phyloP scores from a whole-genome alignment of 2,329 filamentous ascomycete species.

The Pseudogymnoascus sp. region DNA sequence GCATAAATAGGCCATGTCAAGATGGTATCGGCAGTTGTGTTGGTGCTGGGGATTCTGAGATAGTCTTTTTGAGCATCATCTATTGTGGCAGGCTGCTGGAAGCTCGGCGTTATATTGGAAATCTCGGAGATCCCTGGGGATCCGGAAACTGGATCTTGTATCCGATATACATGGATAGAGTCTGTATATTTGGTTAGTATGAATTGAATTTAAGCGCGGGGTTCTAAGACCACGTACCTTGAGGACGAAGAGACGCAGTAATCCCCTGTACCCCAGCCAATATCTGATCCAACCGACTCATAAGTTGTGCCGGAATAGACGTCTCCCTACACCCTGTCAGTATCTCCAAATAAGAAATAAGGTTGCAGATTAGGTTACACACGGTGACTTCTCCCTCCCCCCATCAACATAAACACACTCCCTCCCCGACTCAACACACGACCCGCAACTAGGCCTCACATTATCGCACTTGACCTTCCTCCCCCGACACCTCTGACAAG shows the following conservation, averaged over 20 bases:
- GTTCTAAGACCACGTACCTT: neutral
- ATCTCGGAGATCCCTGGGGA: neutral
- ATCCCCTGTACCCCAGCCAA: conserved; percentile 9
- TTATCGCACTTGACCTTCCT: conserved; percentile 25
- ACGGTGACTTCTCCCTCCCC: neutral
- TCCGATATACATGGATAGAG: neutral
- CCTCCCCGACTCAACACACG: conserved; percentile 17
- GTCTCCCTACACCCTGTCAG: neutral
- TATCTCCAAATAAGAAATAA: neutral
- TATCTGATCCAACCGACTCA: conserved; percentile 18
- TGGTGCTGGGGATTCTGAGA: conserved; percentile 21
- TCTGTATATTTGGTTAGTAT: neutral
- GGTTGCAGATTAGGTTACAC: neutral
- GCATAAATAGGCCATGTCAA: conserved; percentile 24
- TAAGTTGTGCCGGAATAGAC: conserved; percentile 11
- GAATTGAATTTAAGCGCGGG: too few species aligned
- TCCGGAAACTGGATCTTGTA: neutral
- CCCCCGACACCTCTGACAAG: conserved; percentile 23
- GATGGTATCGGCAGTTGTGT: conserved; percentile 23
- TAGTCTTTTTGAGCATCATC: conserved; percentile 14
- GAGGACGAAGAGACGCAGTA: conserved; percentile 6
- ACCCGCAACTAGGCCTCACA: conserved; percentile 17
- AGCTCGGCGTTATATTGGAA: neutral
- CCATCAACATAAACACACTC: conserved; percentile 19
- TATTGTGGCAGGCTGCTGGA: neutral